Evolutionary conservation across 2,329 filamentous ascomycete species (phyloP).

Genomic region (Colletotrichum truncatum): DNA sequence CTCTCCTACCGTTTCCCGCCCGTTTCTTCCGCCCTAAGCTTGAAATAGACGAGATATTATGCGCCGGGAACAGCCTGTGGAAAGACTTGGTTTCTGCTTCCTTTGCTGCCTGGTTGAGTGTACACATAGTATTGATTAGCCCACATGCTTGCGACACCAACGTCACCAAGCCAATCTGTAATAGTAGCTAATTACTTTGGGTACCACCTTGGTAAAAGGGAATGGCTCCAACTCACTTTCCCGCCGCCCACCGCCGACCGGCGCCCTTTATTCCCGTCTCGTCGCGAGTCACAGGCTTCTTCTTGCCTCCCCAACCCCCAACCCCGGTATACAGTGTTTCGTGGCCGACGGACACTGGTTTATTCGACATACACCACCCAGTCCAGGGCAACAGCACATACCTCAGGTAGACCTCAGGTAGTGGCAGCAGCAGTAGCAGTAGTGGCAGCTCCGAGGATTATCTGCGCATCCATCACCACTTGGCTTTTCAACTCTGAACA

Average conservation of each 20-base stretch:
- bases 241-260: neutral
- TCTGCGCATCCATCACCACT: neutral
- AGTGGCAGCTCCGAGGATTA: neutral
- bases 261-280: neutral
- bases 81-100: neutral
- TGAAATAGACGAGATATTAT: neutral
- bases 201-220: too few species aligned
- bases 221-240: neutral
- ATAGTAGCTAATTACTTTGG: too few species aligned
- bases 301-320: neutral
- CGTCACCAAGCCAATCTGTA: neutral
- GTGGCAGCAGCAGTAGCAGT: too few species aligned
- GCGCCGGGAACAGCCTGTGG: neutral
- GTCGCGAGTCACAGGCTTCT: slow-evolving; percentile 15
- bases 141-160: neutral
- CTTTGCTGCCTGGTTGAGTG: neutral
- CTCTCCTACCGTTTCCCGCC: slow-evolving; percentile 9
- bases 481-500: neutral
- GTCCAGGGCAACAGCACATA: too few species aligned
- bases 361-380: too few species aligned
- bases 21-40: slow-evolving; percentile 9
- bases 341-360: neutral
- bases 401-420: too few species aligned
- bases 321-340: neutral
- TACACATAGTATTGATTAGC: too few species aligned